Base-by-base conservation (phyloP, 2,329 filamentous ascomycete genomes). In the Aspergillus terreus region DNA sequence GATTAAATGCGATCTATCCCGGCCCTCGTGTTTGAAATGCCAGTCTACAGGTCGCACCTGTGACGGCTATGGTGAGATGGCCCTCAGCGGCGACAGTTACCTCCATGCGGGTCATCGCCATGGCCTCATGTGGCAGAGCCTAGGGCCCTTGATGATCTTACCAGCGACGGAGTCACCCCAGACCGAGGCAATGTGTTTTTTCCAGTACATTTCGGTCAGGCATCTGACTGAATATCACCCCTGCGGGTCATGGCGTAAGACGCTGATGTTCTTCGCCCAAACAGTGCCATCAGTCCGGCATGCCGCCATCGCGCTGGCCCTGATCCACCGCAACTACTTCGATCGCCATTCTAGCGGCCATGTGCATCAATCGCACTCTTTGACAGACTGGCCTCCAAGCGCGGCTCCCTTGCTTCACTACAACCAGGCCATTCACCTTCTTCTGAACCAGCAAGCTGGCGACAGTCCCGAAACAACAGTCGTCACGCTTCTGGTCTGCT, bases 401-500 rank as follows among this genome's bases (percentile, higher is more conserved):
- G 54, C 63, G 30, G 36, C 47, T 41, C 49, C 54, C 25, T 53
- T 58, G 46, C 36, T 52, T 47, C 49, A 58, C 42, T 58, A 58
- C 49, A 58, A 56, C 25, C 47, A 47, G 23, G 56, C 56, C 27
- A 58, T 58, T 46, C 51, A 50, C n/a, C 61, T 70, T 50, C 59
- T 71, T 45, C 52, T 60, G 30, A 57, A 61, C 44, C 46, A 4
- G 44, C 12, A 60, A 47, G 51, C 11, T 44, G 44, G 49, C 38
- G 57, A 63, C 44, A 59, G 49, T 44, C 50, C 44, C 44, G 55
- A 64, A 56, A 58, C n/a, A 53, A 69, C 55, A 53, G 63, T 61
- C 35, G 52, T 70, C 48, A 70, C 68, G 4, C 64, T 73, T 43
- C 51, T 73, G 53, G 66, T 69, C 43, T 73, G 69, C 56, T 72